Percentiles rank a stretch among this genome's conserved stretches.
Conservation (phyloP, 345 rosid species). For the Passiflora organensis region DNA sequence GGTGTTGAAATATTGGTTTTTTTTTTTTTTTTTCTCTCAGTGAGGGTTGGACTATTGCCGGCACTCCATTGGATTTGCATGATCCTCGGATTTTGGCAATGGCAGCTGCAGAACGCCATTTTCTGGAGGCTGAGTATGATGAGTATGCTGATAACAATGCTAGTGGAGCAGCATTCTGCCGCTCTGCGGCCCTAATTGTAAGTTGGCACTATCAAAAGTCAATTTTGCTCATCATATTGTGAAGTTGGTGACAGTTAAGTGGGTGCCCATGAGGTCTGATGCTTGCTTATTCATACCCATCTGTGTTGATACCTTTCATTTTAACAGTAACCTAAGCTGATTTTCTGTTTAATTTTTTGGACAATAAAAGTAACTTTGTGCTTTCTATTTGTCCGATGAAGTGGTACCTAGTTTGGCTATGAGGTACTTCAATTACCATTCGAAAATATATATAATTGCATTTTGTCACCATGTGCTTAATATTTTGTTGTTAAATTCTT, state of each 20-base stretch:
- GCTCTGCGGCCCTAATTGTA: conserved; percentile 27
- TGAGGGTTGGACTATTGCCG: conserved; percentile 28
- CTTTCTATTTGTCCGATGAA: background rate
- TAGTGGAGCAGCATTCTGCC: conserved; percentile 23
- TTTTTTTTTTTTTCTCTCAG: conserved; percentile 1
- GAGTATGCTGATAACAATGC: conserved; percentile 25
- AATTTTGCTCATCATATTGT: no score
- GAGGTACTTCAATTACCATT: no score
- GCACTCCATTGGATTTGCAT: conserved; percentile 27
- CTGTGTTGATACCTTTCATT: no score
- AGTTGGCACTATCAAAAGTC: background rate
- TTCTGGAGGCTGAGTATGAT: conserved; percentile 24
- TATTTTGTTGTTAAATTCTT: no score
- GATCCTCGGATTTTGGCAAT: conserved; percentile 30
- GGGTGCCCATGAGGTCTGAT: no score
- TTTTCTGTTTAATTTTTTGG: no score
- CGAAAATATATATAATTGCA: no score
- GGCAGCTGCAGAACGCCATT: conserved; percentile 25
- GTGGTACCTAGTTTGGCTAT: background rate
- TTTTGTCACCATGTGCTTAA: no score
- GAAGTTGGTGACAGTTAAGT: no score
- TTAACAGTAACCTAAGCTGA: no score
- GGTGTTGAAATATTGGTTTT: background rate
- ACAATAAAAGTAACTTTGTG: background rate
- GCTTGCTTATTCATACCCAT: no score